A percentile compares a stretch with the other conserved stretches of the same genome.
Conservation (phyloP, 2,329 filamentous ascomycete species). For the Sporothrix humicola region DNA sequence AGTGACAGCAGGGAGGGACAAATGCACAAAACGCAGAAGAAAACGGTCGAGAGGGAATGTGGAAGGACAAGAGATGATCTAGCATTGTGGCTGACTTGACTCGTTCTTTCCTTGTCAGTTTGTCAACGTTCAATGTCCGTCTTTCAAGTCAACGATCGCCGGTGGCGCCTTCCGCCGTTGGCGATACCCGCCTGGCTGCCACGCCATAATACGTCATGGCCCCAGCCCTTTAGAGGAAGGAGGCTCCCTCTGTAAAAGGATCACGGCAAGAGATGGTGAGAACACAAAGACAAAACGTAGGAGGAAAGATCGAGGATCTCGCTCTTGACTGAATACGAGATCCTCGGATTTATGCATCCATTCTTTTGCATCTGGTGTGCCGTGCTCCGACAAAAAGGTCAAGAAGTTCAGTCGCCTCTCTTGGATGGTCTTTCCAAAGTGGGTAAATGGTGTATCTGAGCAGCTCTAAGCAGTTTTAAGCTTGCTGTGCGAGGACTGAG, state of each 20-base stretch:
- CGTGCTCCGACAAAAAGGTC: neutral
- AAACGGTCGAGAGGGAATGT: neutral
- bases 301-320: neutral
- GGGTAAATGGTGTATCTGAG: no score
- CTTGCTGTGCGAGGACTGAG: constrained; percentile 18
- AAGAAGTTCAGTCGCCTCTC: no score
- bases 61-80: neutral
- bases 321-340: constrained; percentile 5
- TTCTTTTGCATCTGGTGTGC: neutral
- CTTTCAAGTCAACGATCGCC: neutral
- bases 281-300: neutral
- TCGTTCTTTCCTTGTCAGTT: neutral
- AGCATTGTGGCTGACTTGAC: neutral
- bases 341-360: neutral
- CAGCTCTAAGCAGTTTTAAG: constrained; percentile 14
- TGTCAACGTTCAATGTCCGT: neutral
- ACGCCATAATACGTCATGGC: constrained; percentile 17
- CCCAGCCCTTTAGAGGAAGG: neutral
- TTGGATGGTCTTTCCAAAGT: no score
- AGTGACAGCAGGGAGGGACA: neutral
- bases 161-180: constrained; percentile 14
- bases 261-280: constrained; percentile 5
- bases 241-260: neutral
- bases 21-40: neutral
- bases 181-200: neutral